Evolutionary conservation across 202 grass and related monocot genomes (phyloP).

Genomic region (Dendrocalamus latiflorus): DNA sequence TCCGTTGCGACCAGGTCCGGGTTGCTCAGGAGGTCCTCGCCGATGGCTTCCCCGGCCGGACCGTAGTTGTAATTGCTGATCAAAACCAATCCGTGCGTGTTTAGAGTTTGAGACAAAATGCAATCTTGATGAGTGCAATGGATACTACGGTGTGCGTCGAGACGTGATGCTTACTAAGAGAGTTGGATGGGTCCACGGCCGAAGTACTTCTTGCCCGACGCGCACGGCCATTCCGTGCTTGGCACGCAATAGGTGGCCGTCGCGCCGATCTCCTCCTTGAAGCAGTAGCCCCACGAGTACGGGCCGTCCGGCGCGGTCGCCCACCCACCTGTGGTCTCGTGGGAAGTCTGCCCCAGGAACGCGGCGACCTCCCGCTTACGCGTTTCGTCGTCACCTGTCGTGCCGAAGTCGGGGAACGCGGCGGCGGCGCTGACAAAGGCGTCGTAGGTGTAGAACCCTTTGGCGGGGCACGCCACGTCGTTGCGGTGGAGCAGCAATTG

Average conservation of each 20-base stretch:
- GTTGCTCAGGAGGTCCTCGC: slow-evolving; percentile 21
- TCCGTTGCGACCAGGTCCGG: slow-evolving; percentile 51
- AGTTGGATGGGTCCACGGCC: slow-evolving; percentile 47
- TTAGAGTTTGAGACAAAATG: too few species aligned
- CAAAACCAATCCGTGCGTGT: too few species aligned
- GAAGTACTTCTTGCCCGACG: slow-evolving; percentile 33
- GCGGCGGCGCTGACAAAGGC: slow-evolving; percentile 40
- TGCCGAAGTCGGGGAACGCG: slow-evolving; percentile 38
- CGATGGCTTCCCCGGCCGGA: slow-evolving; percentile 22
- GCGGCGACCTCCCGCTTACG: too few species aligned
- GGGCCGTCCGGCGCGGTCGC: slow-evolving; percentile 19
- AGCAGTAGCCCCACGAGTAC: slow-evolving; percentile 47
- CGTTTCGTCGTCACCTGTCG: background rate
- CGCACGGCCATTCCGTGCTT: slow-evolving; percentile 32
- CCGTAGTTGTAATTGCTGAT: slow-evolving; percentile 49
- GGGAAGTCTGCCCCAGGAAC: slow-evolving; percentile 13
- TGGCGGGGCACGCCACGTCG: slow-evolving; percentile 25
- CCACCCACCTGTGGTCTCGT: slow-evolving; percentile 32
- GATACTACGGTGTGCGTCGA: too few species aligned
- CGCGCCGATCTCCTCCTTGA: background rate
- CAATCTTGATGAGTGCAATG: too few species aligned
- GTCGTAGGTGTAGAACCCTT: slow-evolving; percentile 60
- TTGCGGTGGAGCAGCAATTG: slow-evolving; percentile 49
- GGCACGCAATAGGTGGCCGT: background rate
- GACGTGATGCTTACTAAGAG: background rate